Conservation (phyloP, 306 rosid species). For the Biancaea sappan region DNA sequence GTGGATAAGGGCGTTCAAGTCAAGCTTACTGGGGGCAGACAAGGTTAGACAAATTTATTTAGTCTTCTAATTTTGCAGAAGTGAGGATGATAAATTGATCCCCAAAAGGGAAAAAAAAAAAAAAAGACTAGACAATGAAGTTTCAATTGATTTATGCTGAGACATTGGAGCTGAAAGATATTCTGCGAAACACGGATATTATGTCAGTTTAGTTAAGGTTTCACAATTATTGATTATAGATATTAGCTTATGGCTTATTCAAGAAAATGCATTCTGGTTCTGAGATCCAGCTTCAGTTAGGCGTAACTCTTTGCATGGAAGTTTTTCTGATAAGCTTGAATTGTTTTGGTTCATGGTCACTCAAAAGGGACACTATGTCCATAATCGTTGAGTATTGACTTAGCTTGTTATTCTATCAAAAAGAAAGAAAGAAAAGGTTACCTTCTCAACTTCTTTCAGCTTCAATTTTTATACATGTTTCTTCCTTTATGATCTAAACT, state of each 20-base stretch:
- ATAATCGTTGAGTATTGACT: background rate
- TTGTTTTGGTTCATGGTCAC: background rate
- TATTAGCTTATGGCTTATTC: background rate
- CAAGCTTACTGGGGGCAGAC: slow-evolving; percentile 93
- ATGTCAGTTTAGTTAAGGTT: background rate
- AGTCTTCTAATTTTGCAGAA: background rate
- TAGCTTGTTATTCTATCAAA: background rate
- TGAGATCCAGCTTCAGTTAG: background rate
- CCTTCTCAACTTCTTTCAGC: background rate
- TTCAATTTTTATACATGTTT: background rate
- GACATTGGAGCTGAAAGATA: background rate
- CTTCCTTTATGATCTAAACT: background rate
- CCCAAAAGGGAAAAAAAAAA: no score
- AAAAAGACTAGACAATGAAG: background rate
- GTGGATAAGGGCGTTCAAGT: slow-evolving; percentile 94
- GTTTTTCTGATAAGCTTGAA: background rate
- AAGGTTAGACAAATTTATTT: slow-evolving; percentile 48
- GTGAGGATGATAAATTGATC: background rate
- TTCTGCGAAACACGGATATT: background rate
- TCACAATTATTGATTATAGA: background rate
- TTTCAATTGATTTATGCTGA: background rate
- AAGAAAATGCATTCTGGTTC: background rate
- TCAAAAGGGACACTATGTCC: background rate
- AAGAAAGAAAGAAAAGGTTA: no score
- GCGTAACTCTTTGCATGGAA: background rate